Conservation (phyloP, 1,284 basidiomycete genomes). For the Austroboletus sp. region DNA sequence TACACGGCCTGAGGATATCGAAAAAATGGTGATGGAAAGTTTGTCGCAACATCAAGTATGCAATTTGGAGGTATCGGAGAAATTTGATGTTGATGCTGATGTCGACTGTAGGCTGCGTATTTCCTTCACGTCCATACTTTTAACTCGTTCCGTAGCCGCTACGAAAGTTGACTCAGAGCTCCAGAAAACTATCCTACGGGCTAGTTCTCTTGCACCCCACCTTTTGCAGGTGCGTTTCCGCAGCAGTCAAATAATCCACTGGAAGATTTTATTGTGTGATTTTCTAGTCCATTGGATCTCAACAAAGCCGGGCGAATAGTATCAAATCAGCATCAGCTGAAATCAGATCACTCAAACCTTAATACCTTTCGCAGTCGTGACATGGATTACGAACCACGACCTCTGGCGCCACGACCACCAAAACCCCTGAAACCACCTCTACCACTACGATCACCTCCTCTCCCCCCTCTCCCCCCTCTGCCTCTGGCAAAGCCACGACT, state of each 20-base stretch:
- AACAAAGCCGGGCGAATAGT: constrained; percentile 40
- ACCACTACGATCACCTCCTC: constrained; percentile 42
- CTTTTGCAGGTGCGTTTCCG: constrained; percentile 43
- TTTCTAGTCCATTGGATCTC: constrained; percentile 39
- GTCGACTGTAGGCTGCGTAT: constrained; percentile 10
- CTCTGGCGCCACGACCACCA: constrained; percentile 38
- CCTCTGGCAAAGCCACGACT: constrained; percentile 43
- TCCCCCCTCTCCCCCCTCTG: constrained; percentile 37
- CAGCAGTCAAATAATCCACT: not conserved
- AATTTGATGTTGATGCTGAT: not conserved
- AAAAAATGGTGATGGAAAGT: constrained; percentile 36
- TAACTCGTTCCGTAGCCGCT: not conserved
- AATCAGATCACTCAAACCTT: constrained; percentile 43
- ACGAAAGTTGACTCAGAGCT: constrained; percentile 10
- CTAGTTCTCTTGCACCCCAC: constrained; percentile 40
- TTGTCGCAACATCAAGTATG: constrained; percentile 15
- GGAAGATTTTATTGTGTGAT: not conserved
- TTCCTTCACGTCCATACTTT: no score
- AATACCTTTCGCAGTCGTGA: not conserved
- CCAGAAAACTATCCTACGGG: constrained; percentile 10
- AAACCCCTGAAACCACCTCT: constrained; percentile 41
- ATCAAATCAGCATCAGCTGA: constrained; percentile 40
- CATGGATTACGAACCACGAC: constrained; percentile 40
- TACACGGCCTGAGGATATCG: constrained; percentile 48
- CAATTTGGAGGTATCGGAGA: constrained; percentile 8